Percentiles rank a stretch among this genome's conserved stretches.
Conservation (phyloP, 2,329 filamentous ascomycete genomes). For the Fusarium gaditjirri region DNA sequence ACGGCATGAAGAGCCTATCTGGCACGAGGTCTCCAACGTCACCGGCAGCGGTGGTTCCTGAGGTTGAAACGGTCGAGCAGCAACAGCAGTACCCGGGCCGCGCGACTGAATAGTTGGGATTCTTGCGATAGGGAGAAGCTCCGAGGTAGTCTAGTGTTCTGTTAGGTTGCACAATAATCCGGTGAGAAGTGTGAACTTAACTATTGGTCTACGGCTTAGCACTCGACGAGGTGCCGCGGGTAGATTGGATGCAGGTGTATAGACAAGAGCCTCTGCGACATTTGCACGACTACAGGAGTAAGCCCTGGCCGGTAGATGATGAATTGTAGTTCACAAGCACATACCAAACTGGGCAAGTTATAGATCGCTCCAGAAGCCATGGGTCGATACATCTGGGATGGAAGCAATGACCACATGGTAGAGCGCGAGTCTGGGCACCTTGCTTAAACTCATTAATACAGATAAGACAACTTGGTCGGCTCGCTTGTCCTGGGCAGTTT, state of each 20-base stretch:
- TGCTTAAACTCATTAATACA: background rate
- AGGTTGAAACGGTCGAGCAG: background rate
- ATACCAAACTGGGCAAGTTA: background rate
- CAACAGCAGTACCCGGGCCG: background rate
- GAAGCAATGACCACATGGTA: background rate
- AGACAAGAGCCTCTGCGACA: background rate
- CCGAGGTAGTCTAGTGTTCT: background rate
- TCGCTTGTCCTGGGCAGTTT: background rate
- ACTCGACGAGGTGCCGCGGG: background rate
- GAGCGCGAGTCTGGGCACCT: background rate
- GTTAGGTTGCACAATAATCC: background rate
- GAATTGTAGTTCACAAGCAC: background rate
- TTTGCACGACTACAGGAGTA: background rate
- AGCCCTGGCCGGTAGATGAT: background rate
- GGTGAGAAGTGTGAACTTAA: slow-evolving; percentile 1
- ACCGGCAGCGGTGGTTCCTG: background rate
- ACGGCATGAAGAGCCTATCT: background rate
- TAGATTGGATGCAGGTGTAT: background rate
- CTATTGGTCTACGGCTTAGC: background rate
- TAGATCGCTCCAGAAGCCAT: background rate
- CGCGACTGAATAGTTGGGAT: background rate
- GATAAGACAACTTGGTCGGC: background rate
- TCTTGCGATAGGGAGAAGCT: background rate
- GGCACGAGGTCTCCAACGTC: background rate
- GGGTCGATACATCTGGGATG: background rate